Evolutionary conservation across 208 protist species (phyloP).

Genomic region (Herpetomonas tarakana): DNA sequence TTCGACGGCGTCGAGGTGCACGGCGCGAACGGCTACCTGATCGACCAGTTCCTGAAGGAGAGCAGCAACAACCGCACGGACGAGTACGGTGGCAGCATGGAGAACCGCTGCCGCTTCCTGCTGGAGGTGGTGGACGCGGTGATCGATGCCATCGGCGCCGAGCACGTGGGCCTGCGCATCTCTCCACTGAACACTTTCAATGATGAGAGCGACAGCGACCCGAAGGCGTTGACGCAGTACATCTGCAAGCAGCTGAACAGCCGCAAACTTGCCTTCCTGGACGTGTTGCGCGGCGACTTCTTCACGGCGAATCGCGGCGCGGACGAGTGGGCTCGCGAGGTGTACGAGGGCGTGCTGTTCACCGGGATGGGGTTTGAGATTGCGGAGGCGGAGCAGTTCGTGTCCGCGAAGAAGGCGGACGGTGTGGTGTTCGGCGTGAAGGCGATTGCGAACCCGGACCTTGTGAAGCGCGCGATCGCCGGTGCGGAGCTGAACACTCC

Average conservation of each 20-base stretch:
- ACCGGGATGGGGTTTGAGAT: constrained; percentile 39
- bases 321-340: constrained; percentile 38
- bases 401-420: constrained; percentile 42
- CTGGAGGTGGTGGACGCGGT: constrained; percentile 60
- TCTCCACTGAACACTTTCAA: constrained; percentile 50
- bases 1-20: constrained; percentile 85
- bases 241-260: constrained; percentile 48
- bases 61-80: constrained; percentile 77
- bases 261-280: constrained; percentile 41
- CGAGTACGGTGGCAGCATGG: constrained; percentile 73
- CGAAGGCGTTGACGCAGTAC: constrained; percentile 39
- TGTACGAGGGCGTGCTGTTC: constrained; percentile 44
- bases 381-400: constrained; percentile 28
- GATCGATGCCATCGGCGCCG: constrained; percentile 28
- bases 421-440: constrained; percentile 46
- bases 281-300: constrained; percentile 35
- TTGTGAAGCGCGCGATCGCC: constrained; percentile 31
- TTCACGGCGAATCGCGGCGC: constrained; percentile 17
- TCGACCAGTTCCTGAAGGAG: constrained; percentile 68
- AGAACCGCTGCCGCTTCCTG: constrained; percentile 76
- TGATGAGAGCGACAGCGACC: constrained; percentile 28
- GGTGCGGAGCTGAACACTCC: constrained; percentile 32
- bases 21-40: constrained; percentile 78
- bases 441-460: constrained; percentile 72
- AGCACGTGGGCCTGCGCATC: constrained; percentile 76